These are phyloP conservation scores for Linnemannia zychae DNA, from an alignment of 192 early-diverging fungal genomes.

Conservation along the genomic window DNA sequence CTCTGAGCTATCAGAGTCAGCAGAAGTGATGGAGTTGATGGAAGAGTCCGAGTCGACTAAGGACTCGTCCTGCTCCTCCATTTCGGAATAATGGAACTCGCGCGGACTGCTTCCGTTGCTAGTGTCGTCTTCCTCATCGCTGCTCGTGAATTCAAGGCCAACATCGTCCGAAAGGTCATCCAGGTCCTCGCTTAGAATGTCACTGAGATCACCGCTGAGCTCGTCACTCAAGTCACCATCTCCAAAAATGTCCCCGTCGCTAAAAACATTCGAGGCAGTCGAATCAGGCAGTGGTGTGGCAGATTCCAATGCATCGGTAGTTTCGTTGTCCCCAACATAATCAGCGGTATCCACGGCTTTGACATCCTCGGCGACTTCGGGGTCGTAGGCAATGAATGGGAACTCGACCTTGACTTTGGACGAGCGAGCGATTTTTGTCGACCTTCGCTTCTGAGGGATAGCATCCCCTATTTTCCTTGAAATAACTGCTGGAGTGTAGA, in stretches of 20 bases:
- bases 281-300: background rate
- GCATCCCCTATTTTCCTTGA: background rate
- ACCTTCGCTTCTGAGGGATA: background rate
- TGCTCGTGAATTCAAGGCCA: conserved; percentile 29
- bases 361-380: conserved; percentile 40
- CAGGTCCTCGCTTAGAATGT: conserved; percentile 47
- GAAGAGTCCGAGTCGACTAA: conserved; percentile 55
- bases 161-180: conserved; percentile 49
- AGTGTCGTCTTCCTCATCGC: conserved; percentile 35
- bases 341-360: conserved; percentile 14
- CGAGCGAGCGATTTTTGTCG: background rate
- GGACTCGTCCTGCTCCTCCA: conserved; percentile 56
- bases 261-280: background rate
- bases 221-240: conserved; percentile 50
- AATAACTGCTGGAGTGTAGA: conserved; percentile 40
- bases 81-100: conserved; percentile 44
- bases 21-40: conserved; percentile 23
- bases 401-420: conserved; percentile 17
- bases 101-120: conserved; percentile 37
- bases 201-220: conserved; percentile 51
- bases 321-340: background rate
- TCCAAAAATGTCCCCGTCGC: conserved; percentile 40
- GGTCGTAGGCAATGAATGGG: conserved; percentile 37
- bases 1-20: conserved; percentile 26
- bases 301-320: background rate